These are phyloP conservation scores for Trichoderma polysporum DNA, from an alignment of 2,329 filamentous ascomycete species.

Conservation along the genomic window DNA sequence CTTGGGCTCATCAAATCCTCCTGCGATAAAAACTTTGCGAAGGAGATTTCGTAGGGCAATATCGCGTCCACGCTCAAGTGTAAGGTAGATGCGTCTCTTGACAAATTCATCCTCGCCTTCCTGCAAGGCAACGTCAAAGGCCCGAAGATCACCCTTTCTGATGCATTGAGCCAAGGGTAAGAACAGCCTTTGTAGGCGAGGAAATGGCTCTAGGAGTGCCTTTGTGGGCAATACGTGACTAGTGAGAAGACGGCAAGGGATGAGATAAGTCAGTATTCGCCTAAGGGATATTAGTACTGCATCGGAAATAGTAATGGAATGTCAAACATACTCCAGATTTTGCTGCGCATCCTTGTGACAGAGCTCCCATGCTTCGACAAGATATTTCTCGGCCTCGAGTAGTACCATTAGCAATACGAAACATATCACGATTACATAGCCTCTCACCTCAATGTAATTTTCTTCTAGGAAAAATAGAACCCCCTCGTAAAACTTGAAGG, in stretches of 20 bases:
- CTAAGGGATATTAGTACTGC: conserved; percentile 44
- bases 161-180: conserved; percentile 76
- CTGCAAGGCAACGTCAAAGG: conserved; percentile 79
- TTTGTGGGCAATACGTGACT: conserved; percentile 78
- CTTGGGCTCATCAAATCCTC: conserved; percentile 76
- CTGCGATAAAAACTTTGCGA: conserved; percentile 83
- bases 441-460: conserved; percentile 71
- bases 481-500: conserved; percentile 94
- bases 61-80: conserved; percentile 86
- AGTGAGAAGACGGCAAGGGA: conserved; percentile 88
- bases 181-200: conserved; percentile 75
- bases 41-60: conserved; percentile 89
- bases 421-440: background rate
- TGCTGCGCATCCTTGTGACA: conserved; percentile 71
- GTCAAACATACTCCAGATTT: conserved; percentile 73
- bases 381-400: conserved; percentile 69
- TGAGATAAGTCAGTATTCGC: conserved; percentile 89
- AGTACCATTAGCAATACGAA: background rate
- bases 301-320: background rate
- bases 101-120: conserved; percentile 90
- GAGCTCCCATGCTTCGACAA: conserved; percentile 77
- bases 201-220: conserved; percentile 70
- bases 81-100: conserved; percentile 88
- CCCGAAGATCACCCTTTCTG: conserved; percentile 74
- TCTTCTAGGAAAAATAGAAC: conserved; percentile 94